Conservation (phyloP, 257 asterid genomes). For the Rubia yunnanensis region DNA sequence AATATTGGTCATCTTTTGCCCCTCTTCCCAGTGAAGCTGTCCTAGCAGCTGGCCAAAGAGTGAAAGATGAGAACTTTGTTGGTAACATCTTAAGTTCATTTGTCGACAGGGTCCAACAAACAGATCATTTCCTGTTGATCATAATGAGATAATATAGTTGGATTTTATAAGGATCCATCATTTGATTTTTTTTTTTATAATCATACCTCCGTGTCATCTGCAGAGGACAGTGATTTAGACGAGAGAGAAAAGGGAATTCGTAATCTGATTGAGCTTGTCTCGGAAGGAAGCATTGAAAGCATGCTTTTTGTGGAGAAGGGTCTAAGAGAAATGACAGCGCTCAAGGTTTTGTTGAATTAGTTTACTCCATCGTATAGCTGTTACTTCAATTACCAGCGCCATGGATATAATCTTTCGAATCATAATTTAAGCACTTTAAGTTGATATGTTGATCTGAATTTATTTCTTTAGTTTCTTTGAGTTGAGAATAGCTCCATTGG, state of each 20-base stretch:
- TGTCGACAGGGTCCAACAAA: not conserved
- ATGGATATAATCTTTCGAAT: not conserved
- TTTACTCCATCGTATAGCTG: not conserved
- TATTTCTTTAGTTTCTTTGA: not conserved
- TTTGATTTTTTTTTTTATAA: slow-evolving; percentile 4
- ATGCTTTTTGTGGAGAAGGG: slow-evolving; percentile 90
- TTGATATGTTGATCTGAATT: not conserved
- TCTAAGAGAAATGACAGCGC: slow-evolving; percentile 62
- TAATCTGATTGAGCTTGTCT: slow-evolving; percentile 28
- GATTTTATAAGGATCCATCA: not conserved
- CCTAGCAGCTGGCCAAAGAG: slow-evolving; percentile 67
- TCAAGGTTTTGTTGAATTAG: slow-evolving; percentile 46
- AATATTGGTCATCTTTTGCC: slow-evolving; percentile 72
- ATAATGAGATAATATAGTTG: not conserved
- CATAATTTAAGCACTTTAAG: not conserved
- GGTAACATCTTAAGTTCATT: slow-evolving; percentile 28
- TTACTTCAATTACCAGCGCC: not conserved
- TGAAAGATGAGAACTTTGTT: slow-evolving; percentile 38
- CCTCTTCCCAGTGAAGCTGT: slow-evolving; percentile 65
- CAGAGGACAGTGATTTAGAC: slow-evolving; percentile 51
- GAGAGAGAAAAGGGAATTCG: slow-evolving; percentile 47
- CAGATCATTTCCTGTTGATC: not conserved
- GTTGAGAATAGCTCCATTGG: not conserved
- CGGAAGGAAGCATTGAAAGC: slow-evolving; percentile 66
- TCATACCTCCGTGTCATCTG: slow-evolving; percentile 11